Percentiles rank a stretch among this genome's conserved stretches.
phyloP scores from a whole-genome alignment of 208 protist species.

The Leishmania braziliensis region DNA sequence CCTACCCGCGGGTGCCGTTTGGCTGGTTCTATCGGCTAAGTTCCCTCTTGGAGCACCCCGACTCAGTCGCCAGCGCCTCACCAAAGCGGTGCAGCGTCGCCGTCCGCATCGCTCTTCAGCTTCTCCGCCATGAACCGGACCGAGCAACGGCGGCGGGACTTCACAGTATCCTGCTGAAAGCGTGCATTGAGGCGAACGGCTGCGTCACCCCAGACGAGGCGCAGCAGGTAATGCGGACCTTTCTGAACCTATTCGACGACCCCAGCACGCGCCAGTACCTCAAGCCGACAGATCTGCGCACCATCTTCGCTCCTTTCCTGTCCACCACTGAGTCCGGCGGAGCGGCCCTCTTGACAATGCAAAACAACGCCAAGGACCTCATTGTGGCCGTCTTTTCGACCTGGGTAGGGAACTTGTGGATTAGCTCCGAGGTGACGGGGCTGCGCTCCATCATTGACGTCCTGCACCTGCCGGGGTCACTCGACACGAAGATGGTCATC shows the following conservation, averaged over 20 bases:
- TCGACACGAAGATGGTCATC: constrained; percentile 89
- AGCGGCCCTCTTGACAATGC: constrained; percentile 40
- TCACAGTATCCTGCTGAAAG: constrained; percentile 70
- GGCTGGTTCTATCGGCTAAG: constrained; percentile 84
- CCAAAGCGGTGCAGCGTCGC: constrained; percentile 58
- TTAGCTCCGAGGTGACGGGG: constrained; percentile 70
- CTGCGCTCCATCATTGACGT: constrained; percentile 84
- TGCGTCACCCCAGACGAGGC: constrained; percentile 59
- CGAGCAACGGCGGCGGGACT: constrained; percentile 51
- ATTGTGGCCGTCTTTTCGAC: constrained; percentile 72
- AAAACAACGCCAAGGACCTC: constrained; percentile 83
- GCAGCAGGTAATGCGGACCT: constrained; percentile 52
- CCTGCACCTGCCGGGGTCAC: constrained; percentile 77
- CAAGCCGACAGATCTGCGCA: constrained; percentile 61
- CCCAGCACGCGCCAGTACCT: constrained; percentile 77
- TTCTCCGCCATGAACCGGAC: constrained; percentile 36
- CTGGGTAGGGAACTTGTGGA: constrained; percentile 80
- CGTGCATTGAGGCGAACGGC: constrained; percentile 63
- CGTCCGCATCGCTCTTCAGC: constrained; percentile 60
- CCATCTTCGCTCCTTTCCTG: constrained; percentile 82
- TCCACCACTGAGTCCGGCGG: constrained; percentile 25
- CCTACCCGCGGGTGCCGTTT: constrained; percentile 68
- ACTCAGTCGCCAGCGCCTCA: constrained; percentile 49
- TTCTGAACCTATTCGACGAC: constrained; percentile 73
- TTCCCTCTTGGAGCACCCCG: constrained; percentile 53